Base-by-base conservation (phyloP, 1,284 basidiomycete genomes). In the Puccinia coronata region DNA sequence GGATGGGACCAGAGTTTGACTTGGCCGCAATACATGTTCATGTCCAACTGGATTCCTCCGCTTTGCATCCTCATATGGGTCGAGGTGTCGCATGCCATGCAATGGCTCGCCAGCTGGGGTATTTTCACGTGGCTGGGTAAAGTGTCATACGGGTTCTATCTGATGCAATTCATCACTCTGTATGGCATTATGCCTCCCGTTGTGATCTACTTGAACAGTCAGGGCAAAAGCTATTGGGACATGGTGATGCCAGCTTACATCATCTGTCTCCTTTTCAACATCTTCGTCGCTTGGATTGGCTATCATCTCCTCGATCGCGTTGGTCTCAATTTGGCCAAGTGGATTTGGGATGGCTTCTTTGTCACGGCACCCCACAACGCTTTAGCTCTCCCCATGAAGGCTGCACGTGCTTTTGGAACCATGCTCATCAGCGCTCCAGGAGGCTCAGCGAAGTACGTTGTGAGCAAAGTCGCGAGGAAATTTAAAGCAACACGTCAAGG, bases 101-200 rank as follows among this genome's bases (percentile, higher is more conserved):
- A 87, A 82, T 87, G 87, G 87, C 85, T 87, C 61, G 83, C 85
- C 49, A 84, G 83, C 20, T 87, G 87, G 85, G 83, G 83, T 31
- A 69, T 86, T 57, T 87, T 87, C 83, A 85, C 85, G 83, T 86
- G 86, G 84, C 83, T 87, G 63, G 87, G 87, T 53, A 86, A 87
- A 74, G 84, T 87, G 39, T 87, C 86, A 47, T 86, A 87, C 82
- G 87, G 87, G 16, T 87, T 87, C 84, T 87, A 87, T 83, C 84
- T 87, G 47, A 87, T 86, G 84, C 87, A 87, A 84, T 87, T 87
- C 86, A 84, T 86, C 78, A 85, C 85, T 80, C 84, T 87, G 76
- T 87, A 87, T 82, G 84, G 84, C 70, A 82, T 87, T 83, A 86
- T 87, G 86, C 87, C 87, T 23, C 84, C 85, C 77, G 79, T 87